Evolutionary conservation across 495 filamentous ascomycete genomes (phyloP).

Genomic region (Clavariopsis aquatica): DNA sequence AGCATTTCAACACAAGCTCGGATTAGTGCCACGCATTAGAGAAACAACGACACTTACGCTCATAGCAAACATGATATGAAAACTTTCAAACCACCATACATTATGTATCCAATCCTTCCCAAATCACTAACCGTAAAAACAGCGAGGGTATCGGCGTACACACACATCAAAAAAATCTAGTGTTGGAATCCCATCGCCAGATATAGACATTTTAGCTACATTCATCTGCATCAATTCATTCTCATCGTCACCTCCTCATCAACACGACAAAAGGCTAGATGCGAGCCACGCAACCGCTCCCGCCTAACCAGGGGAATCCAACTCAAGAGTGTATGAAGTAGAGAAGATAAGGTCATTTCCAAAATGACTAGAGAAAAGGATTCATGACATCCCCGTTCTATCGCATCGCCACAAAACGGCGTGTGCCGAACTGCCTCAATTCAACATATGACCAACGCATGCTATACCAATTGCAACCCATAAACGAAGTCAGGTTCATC

Average conservation of each 20-base stretch:
- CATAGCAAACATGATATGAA: no score
- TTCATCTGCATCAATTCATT: slow-evolving; percentile 3
- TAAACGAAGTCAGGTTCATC: background rate
- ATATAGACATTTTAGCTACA: slow-evolving; percentile 31
- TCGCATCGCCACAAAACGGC: slow-evolving; percentile 1
- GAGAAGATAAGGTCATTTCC: background rate
- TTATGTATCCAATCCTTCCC: slow-evolving; percentile 1
- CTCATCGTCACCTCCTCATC: background rate
- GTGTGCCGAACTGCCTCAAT: background rate
- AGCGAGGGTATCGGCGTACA: slow-evolving; percentile 32
- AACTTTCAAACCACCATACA: background rate
- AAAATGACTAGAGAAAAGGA: background rate
- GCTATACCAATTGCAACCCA: background rate
- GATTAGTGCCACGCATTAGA: no score
- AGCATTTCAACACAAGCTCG: no score
- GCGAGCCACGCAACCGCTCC: background rate
- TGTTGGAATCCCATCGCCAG: background rate
- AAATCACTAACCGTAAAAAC: slow-evolving; percentile 17
- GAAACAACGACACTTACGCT: no score
- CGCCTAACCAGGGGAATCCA: background rate
- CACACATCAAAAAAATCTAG: background rate
- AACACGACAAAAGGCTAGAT: background rate
- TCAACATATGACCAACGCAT: background rate
- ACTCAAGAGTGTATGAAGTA: slow-evolving; percentile 5
- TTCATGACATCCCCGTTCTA: slow-evolving; percentile 5